Percentiles rank a stretch among this genome's conserved stretches.
Evolutionary conservation across 2,329 filamentous ascomycete genomes (phyloP).

Genomic region (Cladosporium velox): DNA sequence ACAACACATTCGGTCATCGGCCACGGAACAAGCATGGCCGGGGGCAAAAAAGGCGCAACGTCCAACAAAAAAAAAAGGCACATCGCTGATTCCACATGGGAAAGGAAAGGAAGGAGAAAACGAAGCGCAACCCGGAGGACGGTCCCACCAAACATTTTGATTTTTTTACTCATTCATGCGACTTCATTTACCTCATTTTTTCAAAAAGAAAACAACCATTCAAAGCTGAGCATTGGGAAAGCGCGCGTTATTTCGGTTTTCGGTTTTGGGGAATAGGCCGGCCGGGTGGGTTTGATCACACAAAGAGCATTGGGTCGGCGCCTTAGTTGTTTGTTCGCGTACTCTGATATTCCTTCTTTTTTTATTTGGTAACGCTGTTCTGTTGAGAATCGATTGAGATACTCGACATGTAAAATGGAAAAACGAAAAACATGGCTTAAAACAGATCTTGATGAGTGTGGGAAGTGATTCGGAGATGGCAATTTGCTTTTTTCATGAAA

Average conservation of each 20-base stretch:
- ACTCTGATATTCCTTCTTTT: neutral
- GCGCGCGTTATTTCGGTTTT: neutral
- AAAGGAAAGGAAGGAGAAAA: neutral
- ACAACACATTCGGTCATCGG: neutral
- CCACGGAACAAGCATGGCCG: neutral
- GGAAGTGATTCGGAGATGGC: no score
- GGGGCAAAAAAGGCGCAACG: neutral
- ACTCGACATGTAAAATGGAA: conserved; percentile 2
- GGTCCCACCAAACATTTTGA: no score
- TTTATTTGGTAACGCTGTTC: neutral
- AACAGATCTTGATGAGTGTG: no score
- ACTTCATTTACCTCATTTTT: neutral
- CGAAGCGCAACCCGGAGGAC: no score
- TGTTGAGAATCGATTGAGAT: neutral
- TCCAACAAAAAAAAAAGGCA: neutral
- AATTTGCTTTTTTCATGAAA: no score
- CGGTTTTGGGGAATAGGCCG: neutral
- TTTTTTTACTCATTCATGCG: neutral
- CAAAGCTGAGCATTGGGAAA: neutral
- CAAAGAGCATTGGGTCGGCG: conserved; percentile 13
- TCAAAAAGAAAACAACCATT: neutral
- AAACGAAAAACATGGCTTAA: neutral
- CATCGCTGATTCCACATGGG: neutral
- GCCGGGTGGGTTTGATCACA: neutral
- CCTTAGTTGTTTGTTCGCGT: neutral